phyloP scores from a whole-genome alignment of 2,329 filamentous ascomycete species.

The Aureobasidium sp. region DNA sequence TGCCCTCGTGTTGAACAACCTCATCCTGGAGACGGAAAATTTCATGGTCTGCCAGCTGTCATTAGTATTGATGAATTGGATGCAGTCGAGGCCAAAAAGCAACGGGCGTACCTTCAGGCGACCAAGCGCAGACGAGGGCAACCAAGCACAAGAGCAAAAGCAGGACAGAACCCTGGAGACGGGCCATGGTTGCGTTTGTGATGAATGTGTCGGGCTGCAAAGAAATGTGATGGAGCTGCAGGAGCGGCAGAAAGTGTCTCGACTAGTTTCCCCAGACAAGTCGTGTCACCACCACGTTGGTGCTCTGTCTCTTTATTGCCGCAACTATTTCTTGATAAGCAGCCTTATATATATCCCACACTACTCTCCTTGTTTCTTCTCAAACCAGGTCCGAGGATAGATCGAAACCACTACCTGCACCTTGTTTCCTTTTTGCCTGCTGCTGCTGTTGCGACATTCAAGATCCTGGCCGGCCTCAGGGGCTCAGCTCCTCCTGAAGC shows the following conservation, averaged over 20 bases:
- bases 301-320: background rate
- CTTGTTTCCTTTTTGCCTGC: background rate
- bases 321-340: background rate
- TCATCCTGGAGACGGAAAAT: constrained; percentile 95
- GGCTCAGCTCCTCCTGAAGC: background rate
- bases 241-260: constrained; percentile 10
- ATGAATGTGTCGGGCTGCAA: constrained; percentile 8
- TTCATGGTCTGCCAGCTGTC: constrained; percentile 64
- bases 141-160: constrained; percentile 61
- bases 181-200: constrained; percentile 53
- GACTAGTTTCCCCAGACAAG: constrained; percentile 3
- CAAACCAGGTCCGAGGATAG: background rate
- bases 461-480: background rate
- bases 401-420: background rate
- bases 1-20: constrained; percentile 64
- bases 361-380: background rate
- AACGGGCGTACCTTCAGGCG: constrained; percentile 62
- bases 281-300: constrained; percentile 4
- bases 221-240: constrained; percentile 15
- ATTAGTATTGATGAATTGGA: background rate
- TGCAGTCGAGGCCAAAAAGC: background rate
- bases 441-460: background rate
- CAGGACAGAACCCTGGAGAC: constrained; percentile 53
- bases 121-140: constrained; percentile 66
- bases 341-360: background rate